Conservation (phyloP, 805 yeast genomes). For the Starmerella roubikii region DNA sequence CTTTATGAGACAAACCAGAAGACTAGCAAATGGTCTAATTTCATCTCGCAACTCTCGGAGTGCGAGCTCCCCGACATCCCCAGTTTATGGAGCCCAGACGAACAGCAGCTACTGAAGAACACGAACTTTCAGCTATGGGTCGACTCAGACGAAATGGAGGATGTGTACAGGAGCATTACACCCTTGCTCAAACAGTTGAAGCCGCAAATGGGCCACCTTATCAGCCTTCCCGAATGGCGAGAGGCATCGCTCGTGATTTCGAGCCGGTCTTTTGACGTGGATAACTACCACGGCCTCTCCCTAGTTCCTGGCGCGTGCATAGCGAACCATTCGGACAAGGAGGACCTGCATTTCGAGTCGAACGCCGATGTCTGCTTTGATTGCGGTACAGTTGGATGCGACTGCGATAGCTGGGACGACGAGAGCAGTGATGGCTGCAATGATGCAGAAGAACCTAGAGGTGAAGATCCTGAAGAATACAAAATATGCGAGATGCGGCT, state of each 20-base stretch:
- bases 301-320: constrained; percentile 87
- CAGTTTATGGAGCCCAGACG: constrained; percentile 46
- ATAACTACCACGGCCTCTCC: constrained; percentile 56
- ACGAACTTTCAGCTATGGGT: constrained; percentile 52
- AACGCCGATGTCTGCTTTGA: constrained; percentile 37
- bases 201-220: background rate
- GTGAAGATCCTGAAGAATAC: constrained; percentile 2
- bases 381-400: constrained; percentile 30
- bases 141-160: constrained; percentile 33
- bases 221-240: constrained; percentile 24
- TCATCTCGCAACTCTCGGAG: constrained; percentile 38
- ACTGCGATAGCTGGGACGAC: constrained; percentile 14
- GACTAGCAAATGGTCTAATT: constrained; percentile 71
- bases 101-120: constrained; percentile 37
- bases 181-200: constrained; percentile 27
- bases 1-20: constrained; percentile 53
- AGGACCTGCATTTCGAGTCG: constrained; percentile 56
- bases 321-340: constrained; percentile 57
- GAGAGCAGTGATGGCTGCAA: constrained; percentile 13
- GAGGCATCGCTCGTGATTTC: constrained; percentile 50
- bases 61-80: constrained; percentile 37
- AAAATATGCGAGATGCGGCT: constrained; percentile 60
- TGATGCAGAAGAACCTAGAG: constrained; percentile 5
- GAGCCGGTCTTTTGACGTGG: constrained; percentile 71
- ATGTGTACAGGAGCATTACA: constrained; percentile 21